Base-by-base conservation (phyloP, 179 eudicot genomes). In the Pouteria campechiana region DNA sequence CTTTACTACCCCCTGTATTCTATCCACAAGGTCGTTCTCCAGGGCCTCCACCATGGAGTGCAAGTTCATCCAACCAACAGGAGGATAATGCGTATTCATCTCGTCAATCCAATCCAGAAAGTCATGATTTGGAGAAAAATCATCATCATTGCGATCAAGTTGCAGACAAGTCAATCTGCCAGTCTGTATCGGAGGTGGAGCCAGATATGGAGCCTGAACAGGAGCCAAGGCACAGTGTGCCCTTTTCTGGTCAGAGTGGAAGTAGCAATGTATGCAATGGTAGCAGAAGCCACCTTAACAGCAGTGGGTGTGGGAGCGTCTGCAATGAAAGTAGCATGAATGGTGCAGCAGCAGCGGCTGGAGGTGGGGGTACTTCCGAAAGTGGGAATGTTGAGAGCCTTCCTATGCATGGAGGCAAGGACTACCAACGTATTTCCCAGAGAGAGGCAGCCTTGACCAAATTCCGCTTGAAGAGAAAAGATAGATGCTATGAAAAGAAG, bases 401-500 rank as follows among this genome's bases (percentile, higher is more conserved):
- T 10, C 44, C 21, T 16, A 38, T 32, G 35, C 58, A 33, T 27
- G 70, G 65, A 22, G 61, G 57, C 41, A 65, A n/a, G n/a, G n/a
- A 53, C 39, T 60, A 38, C 28, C 70, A 54, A 38, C 70, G 76
- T 32, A 60, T 78, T 48, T 42, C 60, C 22, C 83, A 44, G 46
- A 68, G 92, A 54, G 92, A 75, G 64, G 94, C 77, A 5, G 94
- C 94, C 43, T 63, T 88, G 1, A 62, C 39, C 10, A 88, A 88
- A 48, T 88, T 83, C 44, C 76, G 92, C 7, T 55, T 72, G 67
- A 88, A 83, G 73, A 66, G 94, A 52, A 88, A 83, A 58, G 96
- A 83, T 25, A 68, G 96, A 70, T 88, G 92, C 74, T 88, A 34
- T 50, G 96, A 79, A 36, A 88, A 88, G 67, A 88, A 88, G 92